Evolutionary conservation across 805 yeast genomes (phyloP), one percentile per base, ranked within the genome.

Genomic region (Hanseniaspora occidentalis): DNA sequence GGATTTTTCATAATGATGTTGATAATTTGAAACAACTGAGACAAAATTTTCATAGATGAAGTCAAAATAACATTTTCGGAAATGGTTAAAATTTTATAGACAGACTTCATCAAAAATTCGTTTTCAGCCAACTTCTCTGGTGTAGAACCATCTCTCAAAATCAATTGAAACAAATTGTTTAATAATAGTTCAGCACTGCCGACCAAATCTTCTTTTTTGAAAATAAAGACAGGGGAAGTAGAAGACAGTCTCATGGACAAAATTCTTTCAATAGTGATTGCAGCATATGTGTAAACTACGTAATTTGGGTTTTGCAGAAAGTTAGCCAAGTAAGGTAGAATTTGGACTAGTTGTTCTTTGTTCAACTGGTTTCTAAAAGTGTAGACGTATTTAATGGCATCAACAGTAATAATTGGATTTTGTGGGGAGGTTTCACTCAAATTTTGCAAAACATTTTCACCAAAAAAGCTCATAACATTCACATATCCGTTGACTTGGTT

Each of bases 71-170:
- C 61, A 46, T 82, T 84, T 50, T 82, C 84, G 7, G 85, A 71
- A 14, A 86, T 74, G 38, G 79, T 68, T 43, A 82, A 60, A 6
- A 88, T 78, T 51, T 96, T 72, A 86, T 86, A 84, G 2, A 84
- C 67, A 46, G 94, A 77, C 54, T 80, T 84, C 79, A 92, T 84
- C 54, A 92, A 67, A 56, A 84, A 92, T 55, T 92, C 98, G 59
- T 92, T 92, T 55, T 92, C 97, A 0, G 96, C 86, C 39, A 94
- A 65, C 54, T 86, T 89, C 56, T 86, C 96, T 0, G 97, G 96
- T 1, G 84, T 63, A 2, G 65, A 57, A 8, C 73, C 69, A 43
- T 72, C 73, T 43, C 67, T 65, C 42, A 79, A 65, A 36, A 89
- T 79, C 37, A 84, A 67, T 27, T 69, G 63, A 50, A 92, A 81